Evolutionary conservation across 2,329 filamentous ascomycete genomes (phyloP).

Genomic region (Trichophyton benhamiae): DNA sequence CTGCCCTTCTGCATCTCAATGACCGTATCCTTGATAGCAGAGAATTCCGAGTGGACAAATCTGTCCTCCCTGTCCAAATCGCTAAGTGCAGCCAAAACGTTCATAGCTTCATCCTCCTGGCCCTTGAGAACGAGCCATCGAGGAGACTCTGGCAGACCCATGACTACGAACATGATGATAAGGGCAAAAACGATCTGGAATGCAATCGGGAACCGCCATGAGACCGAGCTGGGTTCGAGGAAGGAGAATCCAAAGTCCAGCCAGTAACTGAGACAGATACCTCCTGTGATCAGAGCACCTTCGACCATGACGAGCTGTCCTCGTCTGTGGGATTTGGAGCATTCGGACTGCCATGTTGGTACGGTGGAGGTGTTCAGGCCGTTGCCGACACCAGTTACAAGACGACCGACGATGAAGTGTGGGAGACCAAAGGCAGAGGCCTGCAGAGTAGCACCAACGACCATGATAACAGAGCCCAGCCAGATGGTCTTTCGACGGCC

Average conservation of each 20-base stretch:
- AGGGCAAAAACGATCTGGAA: conserved; percentile 47
- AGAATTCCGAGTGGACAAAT: conserved; percentile 37
- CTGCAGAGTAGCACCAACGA: conserved; percentile 39
- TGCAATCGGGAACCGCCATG: conserved; percentile 46
- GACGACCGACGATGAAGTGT: conserved; percentile 41
- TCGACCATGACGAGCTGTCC: conserved; percentile 44
- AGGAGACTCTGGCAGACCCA: conserved; percentile 45
- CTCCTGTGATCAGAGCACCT: conserved; percentile 40
- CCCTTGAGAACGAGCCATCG: conserved; percentile 48
- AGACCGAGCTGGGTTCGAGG: conserved; percentile 35
- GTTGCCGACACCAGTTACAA: conserved; percentile 43
- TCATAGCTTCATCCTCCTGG: conserved; percentile 39
- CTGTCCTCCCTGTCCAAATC: conserved; percentile 37
- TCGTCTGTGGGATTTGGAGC: conserved; percentile 39
- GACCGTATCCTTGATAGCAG: conserved; percentile 43
- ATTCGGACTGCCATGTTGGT: conserved; percentile 42
- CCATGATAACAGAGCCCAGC: conserved; percentile 37
- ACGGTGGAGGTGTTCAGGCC: conserved; percentile 42
- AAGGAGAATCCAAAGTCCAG: conserved; percentile 43
- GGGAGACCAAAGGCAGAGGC: conserved; percentile 35
- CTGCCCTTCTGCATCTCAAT: conserved; percentile 40
- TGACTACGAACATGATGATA: conserved; percentile 38
- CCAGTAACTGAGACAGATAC: conserved; percentile 41
- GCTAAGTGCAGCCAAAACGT: conserved; percentile 36
- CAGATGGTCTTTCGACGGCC: conserved; percentile 42